Conservation (phyloP, 805 yeast species). For the Yamadazyma scolyti region DNA sequence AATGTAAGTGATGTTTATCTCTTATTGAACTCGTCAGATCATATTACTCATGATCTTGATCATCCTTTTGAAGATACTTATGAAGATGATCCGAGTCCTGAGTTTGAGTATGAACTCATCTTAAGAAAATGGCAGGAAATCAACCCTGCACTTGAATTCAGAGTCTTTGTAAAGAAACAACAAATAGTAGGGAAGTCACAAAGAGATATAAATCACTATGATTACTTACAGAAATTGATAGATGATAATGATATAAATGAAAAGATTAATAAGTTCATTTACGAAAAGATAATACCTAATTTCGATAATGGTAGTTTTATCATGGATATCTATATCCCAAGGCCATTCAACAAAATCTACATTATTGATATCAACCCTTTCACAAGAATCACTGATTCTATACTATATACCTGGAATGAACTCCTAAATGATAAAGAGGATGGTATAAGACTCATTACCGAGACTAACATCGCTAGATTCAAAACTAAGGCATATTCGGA, state of each 20-base stretch:
- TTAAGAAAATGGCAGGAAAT: constrained; percentile 78
- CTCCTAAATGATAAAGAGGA: constrained; percentile 33
- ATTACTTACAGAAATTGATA: constrained; percentile 58
- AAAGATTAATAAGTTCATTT: constrained; percentile 25
- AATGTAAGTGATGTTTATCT: constrained; percentile 74
- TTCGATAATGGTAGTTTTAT: constrained; percentile 39
- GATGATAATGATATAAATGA: constrained; percentile 21
- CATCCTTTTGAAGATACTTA: constrained; percentile 57
- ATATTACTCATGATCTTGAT: constrained; percentile 78
- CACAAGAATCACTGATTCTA: constrained; percentile 70
- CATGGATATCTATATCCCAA: constrained; percentile 79
- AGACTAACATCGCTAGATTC: constrained; percentile 71
- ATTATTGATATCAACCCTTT: constrained; percentile 88
- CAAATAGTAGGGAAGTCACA: constrained; percentile 73
- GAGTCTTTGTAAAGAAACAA: constrained; percentile 72
- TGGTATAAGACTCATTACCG: constrained; percentile 63
- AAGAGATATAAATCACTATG: constrained; percentile 81
- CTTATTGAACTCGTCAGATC: constrained; percentile 81
- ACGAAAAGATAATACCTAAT: constrained; percentile 25
- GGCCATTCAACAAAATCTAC: constrained; percentile 62
- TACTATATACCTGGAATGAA: constrained; percentile 85
- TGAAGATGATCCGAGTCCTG: constrained; percentile 13
- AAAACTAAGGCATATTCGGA: constrained; percentile 82
- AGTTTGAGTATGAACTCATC: constrained; percentile 54
- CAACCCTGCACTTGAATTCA: constrained; percentile 88